Evolutionary conservation across 2,329 filamentous ascomycete species (phyloP).

Genomic region (Dothideomycetes sp.): DNA sequence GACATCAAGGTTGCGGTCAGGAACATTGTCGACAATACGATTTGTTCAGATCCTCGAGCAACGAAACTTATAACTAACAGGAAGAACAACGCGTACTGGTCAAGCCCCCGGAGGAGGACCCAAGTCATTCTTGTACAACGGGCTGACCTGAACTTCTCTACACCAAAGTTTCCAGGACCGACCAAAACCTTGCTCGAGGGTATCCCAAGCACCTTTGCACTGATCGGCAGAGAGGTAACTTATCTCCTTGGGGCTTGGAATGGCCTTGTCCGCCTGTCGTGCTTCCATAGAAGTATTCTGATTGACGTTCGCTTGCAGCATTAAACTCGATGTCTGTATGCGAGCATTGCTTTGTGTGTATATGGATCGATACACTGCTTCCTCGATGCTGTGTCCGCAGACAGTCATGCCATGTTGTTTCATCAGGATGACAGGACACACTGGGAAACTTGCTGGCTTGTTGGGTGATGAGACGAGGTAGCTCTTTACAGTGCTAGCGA

Average conservation of each 20-base stretch:
- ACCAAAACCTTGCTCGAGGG: conserved; percentile 24
- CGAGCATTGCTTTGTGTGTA: conserved; percentile 34
- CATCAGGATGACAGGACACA: conserved; percentile 26
- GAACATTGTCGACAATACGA: too few relatives aligned
- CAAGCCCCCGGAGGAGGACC: conserved; percentile 5
- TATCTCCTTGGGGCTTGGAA: conserved; percentile 33
- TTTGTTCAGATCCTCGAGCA: too few relatives aligned
- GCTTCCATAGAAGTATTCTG: conserved; percentile 27
- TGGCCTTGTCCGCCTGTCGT: conserved; percentile 28
- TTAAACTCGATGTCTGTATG: conserved; percentile 31
- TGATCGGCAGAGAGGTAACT: conserved; percentile 36
- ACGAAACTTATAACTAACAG: too few relatives aligned
- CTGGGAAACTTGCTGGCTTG: conserved; percentile 17
- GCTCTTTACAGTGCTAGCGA: conserved; percentile 23
- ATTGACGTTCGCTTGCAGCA: conserved; percentile 29
- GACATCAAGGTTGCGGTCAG: too few relatives aligned
- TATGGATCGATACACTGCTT: conserved; percentile 37
- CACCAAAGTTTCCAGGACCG: conserved; percentile 37
- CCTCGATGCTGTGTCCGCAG: conserved; percentile 33
- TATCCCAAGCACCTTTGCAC: conserved; percentile 32
- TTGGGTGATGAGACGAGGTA: conserved; percentile 20
- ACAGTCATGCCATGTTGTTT: conserved; percentile 39
- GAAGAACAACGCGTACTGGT: too few relatives aligned
- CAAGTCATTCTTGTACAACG: conserved; percentile 32
- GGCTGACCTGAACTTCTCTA: conserved; percentile 31